A percentile compares a stretch with the other conserved stretches of the same genome.
Evolutionary conservation across 768 basidiomycete genomes (phyloP).

Genomic region (Macrocybe gigantea): DNA sequence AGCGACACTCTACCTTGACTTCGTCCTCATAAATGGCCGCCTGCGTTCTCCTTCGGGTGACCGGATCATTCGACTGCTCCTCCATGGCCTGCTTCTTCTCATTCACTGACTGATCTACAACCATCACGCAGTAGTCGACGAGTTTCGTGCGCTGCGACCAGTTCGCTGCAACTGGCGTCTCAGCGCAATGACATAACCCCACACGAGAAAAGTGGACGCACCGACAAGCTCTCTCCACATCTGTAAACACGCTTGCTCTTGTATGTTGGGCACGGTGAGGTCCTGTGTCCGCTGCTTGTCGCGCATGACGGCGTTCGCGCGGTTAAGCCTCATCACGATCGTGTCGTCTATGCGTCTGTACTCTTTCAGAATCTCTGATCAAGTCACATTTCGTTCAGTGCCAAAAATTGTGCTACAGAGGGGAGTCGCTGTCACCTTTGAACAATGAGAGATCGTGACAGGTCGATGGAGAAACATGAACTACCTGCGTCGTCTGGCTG

Average conservation of each 20-base stretch:
- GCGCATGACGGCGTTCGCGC: conserved; percentile 68
- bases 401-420: neutral
- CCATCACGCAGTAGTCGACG: conserved; percentile 68
- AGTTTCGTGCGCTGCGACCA: conserved; percentile 74
- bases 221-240: conserved; percentile 79
- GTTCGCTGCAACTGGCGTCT: conserved; percentile 30
- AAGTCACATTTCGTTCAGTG: neutral
- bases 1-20: conserved; percentile 51
- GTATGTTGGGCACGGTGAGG: conserved; percentile 41
- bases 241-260: conserved; percentile 70
- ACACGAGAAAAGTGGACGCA: conserved; percentile 29
- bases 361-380: conserved; percentile 71
- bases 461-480: conserved; percentile 69
- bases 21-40: conserved; percentile 58
- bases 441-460: conserved; percentile 73
- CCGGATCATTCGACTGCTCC: conserved; percentile 35
- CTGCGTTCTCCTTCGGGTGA: conserved; percentile 43
- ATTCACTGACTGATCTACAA: conserved; percentile 58
- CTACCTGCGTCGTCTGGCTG: conserved; percentile 48
- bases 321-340: conserved; percentile 76
- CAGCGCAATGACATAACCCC: conserved; percentile 8
- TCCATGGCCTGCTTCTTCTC: conserved; percentile 48
- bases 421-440: conserved; percentile 47
- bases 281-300: conserved; percentile 57
- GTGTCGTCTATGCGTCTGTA: conserved; percentile 78